phyloP scores from a whole-genome alignment of 345 rosid species.

The Physaria fendleri region DNA sequence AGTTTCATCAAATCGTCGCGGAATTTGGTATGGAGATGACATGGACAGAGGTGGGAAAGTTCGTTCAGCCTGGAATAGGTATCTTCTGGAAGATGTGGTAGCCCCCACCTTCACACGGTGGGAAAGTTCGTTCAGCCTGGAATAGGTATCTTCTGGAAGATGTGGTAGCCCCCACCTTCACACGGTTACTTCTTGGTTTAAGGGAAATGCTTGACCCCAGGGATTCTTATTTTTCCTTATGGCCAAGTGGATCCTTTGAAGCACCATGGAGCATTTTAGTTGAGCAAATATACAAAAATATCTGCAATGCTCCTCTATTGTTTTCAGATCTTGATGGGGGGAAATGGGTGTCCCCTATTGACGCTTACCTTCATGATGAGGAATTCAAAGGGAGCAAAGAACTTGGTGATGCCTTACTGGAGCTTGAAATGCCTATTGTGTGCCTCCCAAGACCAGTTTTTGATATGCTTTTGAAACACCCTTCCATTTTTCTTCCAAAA shows the following conservation, averaged over 20 bases:
- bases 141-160: constrained; percentile 94
- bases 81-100: constrained; percentile 89
- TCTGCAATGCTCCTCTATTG: constrained; percentile 53
- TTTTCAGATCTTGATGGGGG: constrained; percentile 69
- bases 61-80: constrained; percentile 91
- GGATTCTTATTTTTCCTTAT: constrained; percentile 60
- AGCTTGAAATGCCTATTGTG: constrained; percentile 80
- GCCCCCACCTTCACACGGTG: constrained; percentile 58
- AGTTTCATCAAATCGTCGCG: constrained; percentile 93
- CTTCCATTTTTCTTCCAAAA: constrained; percentile 53
- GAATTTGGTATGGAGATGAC: constrained; percentile 97
- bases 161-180: constrained; percentile 70
- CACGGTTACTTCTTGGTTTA: constrained; percentile 58
- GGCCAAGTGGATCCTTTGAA: constrained; percentile 84
- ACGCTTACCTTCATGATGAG: constrained; percentile 81
- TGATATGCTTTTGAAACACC: constrained; percentile 63
- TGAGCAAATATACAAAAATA: constrained; percentile 62
- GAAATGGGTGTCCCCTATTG: constrained; percentile 72
- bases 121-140: too few relatives aligned
- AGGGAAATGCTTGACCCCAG: constrained; percentile 55
- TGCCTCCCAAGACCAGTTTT: constrained; percentile 61
- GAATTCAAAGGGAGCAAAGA: constrained; percentile 61
- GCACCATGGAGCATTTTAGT: constrained; percentile 93
- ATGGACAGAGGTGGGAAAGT: constrained; percentile 97
- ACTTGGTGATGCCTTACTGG: constrained; percentile 67